A percentile compares a stretch with the other conserved stretches of the same genome.
Evolutionary conservation across 2,329 filamentous ascomycete species (phyloP).

Genomic region (Paecilomyces sp.): DNA sequence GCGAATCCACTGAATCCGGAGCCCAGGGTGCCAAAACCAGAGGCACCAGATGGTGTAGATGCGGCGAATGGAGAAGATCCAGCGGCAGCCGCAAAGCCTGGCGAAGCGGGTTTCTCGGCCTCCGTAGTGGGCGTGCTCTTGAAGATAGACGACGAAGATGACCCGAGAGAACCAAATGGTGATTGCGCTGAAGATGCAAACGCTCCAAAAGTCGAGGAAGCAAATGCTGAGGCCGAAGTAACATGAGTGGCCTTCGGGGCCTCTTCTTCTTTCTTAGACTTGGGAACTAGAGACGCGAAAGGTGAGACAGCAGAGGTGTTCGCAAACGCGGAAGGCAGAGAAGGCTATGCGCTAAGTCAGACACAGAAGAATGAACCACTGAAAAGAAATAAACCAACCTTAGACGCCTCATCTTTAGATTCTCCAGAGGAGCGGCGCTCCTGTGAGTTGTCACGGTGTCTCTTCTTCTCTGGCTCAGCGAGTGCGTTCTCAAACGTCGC

Average conservation of each 20-base stretch:
- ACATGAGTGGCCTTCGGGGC: conserved; percentile 18
- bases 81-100: conserved; percentile 23
- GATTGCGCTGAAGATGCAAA: conserved; percentile 56
- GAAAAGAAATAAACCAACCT: conserved; percentile 12
- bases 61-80: conserved; percentile 22
- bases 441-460: conserved; percentile 35
- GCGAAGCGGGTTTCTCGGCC: conserved; percentile 12
- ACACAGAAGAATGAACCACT: not conserved
- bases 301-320: conserved; percentile 38
- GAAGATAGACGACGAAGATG: conserved; percentile 38
- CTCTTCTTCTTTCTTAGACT: conserved; percentile 13
- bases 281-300: conserved; percentile 29
- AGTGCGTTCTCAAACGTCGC: conserved; percentile 8
- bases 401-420: conserved; percentile 6
- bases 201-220: conserved; percentile 60
- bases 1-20: conserved; percentile 31
- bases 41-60: conserved; percentile 23
- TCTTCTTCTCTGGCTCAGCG: conserved; percentile 33
- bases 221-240: conserved; percentile 58
- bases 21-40: conserved; percentile 32
- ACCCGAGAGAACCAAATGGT: conserved; percentile 54
- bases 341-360: conserved; percentile 12
- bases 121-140: conserved; percentile 11
- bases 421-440: conserved; percentile 22
- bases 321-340: conserved; percentile 33